These are phyloP conservation scores for Gamarada debralockiae DNA, from an alignment of 495 filamentous ascomycete species.

Conservation along the genomic window DNA sequence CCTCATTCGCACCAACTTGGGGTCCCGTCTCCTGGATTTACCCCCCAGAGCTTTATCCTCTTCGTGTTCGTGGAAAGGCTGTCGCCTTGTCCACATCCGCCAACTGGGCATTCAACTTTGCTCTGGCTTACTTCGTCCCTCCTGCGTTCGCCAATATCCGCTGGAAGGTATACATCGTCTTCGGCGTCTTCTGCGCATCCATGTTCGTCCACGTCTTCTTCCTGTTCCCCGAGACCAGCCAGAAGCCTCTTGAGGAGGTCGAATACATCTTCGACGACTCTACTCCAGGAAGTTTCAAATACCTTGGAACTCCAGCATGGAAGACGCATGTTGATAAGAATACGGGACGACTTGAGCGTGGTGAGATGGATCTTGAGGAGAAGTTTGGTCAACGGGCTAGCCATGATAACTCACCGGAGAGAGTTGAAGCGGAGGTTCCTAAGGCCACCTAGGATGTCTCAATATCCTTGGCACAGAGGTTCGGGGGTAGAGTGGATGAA, in stretches of 20 bases:
- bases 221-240: slow-evolving; percentile 78
- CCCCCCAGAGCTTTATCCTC: slow-evolving; percentile 70
- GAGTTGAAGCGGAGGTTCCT: neutral
- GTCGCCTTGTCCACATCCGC: slow-evolving; percentile 68
- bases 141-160: slow-evolving; percentile 69
- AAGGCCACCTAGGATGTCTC: neutral
- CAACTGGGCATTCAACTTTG: slow-evolving; percentile 82
- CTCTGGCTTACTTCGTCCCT: slow-evolving; percentile 74
- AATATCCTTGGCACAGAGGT: too few relatives aligned
- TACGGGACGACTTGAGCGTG: slow-evolving; percentile 13
- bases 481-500: neutral
- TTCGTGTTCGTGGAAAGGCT: slow-evolving; percentile 67
- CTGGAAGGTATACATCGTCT: slow-evolving; percentile 72
- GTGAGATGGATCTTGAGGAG: slow-evolving; percentile 23
- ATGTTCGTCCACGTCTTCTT: slow-evolving; percentile 78
- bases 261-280: slow-evolving; percentile 62
- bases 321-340: slow-evolving; percentile 46
- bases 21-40: slow-evolving; percentile 73
- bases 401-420: neutral
- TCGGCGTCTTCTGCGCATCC: slow-evolving; percentile 68
- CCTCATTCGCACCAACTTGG: slow-evolving; percentile 72
- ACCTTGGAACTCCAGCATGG: slow-evolving; percentile 67
- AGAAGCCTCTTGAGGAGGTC: slow-evolving; percentile 76
- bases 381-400: slow-evolving; percentile 12
- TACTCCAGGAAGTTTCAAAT: slow-evolving; percentile 46